Evolutionary conservation across 2,329 filamentous ascomycete genomes (phyloP), one percentile per base, ranked within the genome.

Genomic region (Sclerotinia trifoliorum): DNA sequence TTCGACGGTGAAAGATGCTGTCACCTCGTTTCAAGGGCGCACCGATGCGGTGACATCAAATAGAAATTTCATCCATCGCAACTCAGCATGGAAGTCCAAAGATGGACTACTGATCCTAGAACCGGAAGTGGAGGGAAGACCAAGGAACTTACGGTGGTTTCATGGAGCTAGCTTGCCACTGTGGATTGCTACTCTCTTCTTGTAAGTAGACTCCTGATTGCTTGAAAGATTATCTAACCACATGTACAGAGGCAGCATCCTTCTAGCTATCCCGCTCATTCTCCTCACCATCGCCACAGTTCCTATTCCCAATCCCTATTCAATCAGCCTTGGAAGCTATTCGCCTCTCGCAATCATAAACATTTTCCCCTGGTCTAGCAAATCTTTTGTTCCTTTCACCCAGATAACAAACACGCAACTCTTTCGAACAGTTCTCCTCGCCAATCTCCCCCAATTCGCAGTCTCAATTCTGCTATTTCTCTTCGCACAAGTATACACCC

Each of bases 391-490:
- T n/a, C 65, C 65, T 5, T 21, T 44, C 2, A 4, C 48, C 1
- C 8, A 26, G 15, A 54, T 62, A 11, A 62, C 65, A n/a, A 71
- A 69, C 42, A 48, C 54, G 1, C 69, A 68, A 60, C 67, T 71
- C 15, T 54, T 71, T 7, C 35, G 55, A 17, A 64, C 71, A 24
- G 62, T 70, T 19, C 74, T 83, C 24, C 26, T 84, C 0, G 81
- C 79, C 48, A 86, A 86, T 70, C 35, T 78, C 0, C 82, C 83
- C 1, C 84, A 86, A 70, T 65, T 83, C 0, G 65, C 84, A 5
- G 69, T 84, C 0, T 83, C 81, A 0, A 72, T 82, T n/a, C 60
- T 82, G 1, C 84, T 85, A 71, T 73, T 84, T 3, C 72, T 76
- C 1, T 79, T 80, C 72, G 84, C 84, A 70, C 73, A 73, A 2